phyloP scores from a whole-genome alignment of 805 yeast genomes.

The Yamadazyma kitorensis region DNA sequence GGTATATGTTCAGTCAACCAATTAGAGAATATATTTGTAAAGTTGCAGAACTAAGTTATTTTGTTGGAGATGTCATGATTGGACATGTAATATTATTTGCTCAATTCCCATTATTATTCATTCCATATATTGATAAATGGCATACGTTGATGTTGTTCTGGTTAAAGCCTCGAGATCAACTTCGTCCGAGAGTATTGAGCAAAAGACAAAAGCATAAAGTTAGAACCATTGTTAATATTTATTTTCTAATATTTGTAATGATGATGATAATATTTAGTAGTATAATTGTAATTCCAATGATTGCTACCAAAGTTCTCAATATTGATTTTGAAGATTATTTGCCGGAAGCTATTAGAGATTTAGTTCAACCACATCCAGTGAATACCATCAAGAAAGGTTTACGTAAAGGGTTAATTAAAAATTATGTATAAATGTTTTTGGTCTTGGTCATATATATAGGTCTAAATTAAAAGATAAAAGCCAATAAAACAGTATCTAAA shows the following conservation, averaged over 20 bases:
- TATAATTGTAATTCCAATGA: constrained; percentile 38
- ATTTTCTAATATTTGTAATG: constrained; percentile 33
- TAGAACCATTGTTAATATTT: constrained; percentile 29
- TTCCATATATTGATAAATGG: constrained; percentile 64
- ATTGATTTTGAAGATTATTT: constrained; percentile 38
- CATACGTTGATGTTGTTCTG: constrained; percentile 68
- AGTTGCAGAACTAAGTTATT: constrained; percentile 61
- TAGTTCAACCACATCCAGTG: constrained; percentile 44
- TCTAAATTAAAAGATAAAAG: too few species aligned
- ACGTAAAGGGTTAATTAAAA: constrained; percentile 16
- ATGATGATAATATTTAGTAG: constrained; percentile 23
- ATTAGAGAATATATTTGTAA: constrained; percentile 62
- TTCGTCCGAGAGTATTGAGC: constrained; percentile 46
- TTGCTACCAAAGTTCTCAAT: constrained; percentile 29
- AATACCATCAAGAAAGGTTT: constrained; percentile 34
- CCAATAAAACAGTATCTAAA: too few species aligned
- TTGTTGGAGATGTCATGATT: constrained; percentile 60
- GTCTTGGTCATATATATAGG: neutral
- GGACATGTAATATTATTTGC: constrained; percentile 56
- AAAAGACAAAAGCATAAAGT: constrained; percentile 41
- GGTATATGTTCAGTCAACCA: constrained; percentile 61
- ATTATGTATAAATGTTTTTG: constrained; percentile 6
- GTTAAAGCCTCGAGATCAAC: constrained; percentile 56
- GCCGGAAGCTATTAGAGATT: constrained; percentile 34
- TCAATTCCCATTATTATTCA: constrained; percentile 58